Evolutionary conservation across 192 early-diverging fungal genomes (phyloP).

Genomic region (Backusella psychrophila): DNA sequence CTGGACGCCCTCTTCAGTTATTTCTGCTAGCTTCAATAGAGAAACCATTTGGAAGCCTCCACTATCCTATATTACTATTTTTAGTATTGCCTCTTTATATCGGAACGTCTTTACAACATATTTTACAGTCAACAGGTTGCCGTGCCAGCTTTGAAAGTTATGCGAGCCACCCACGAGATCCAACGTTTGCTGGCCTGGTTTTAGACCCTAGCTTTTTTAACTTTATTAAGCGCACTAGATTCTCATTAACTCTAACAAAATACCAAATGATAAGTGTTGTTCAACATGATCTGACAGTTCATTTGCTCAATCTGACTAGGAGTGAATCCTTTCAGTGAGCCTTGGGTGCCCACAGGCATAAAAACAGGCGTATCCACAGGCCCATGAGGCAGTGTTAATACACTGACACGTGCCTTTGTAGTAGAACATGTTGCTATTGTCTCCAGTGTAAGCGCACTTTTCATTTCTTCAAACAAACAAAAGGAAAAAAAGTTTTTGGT

Average conservation of each 20-base stretch:
- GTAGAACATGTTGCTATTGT: conserved; percentile 73
- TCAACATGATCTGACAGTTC: conserved; percentile 82
- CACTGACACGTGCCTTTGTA: conserved; percentile 73
- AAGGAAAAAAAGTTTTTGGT: not conserved
- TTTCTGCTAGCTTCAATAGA: conserved; percentile 77
- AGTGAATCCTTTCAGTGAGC: conserved; percentile 81
- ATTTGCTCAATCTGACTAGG: conserved; percentile 69
- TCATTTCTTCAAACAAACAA: conserved; percentile 35
- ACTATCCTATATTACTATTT: conserved; percentile 46
- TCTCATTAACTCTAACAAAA: not conserved
- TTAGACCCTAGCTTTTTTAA: conserved; percentile 27
- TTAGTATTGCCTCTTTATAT: not conserved
- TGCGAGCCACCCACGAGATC: conserved; percentile 76
- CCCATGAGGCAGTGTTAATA: conserved; percentile 77
- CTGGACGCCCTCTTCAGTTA: conserved; percentile 83
- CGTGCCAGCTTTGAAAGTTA: conserved; percentile 77
- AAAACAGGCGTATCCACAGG: conserved; percentile 82
- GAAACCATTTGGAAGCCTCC: conserved; percentile 93
- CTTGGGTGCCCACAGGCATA: conserved; percentile 89
- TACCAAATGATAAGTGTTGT: conserved; percentile 87
- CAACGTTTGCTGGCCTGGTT: conserved; percentile 67
- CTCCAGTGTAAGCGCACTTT: conserved; percentile 70
- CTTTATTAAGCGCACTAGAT: not conserved
- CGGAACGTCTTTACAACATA: not conserved
- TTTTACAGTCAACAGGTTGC: conserved; percentile 68